Evolutionary conservation across 805 yeast species (phyloP), one percentile per base, ranked within the genome.

Genomic region (Candida insectorum): DNA sequence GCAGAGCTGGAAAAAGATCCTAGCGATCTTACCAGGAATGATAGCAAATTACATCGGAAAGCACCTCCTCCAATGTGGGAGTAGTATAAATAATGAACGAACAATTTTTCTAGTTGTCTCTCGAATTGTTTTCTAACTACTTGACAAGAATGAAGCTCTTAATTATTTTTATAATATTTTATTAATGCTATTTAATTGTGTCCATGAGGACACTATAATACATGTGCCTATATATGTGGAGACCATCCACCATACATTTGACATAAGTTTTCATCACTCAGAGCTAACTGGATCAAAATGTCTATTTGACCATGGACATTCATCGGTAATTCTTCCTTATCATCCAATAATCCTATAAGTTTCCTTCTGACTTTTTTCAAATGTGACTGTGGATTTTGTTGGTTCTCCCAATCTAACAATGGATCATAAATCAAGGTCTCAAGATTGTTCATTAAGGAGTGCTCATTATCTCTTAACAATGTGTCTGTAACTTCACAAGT

Each of bases 181-280:
- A 20, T 22, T 9, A 21, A 21, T 27, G n/a, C n/a, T n/a, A n/a
- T n/a, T n/a, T n/a, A n/a, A n/a, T n/a, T n/a, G n/a, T n/a, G n/a
- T n/a, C n/a, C n/a, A n/a, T n/a, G n/a, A n/a, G n/a, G n/a, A n/a
- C n/a, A n/a, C n/a, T n/a, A n/a, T n/a, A n/a, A 25, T 12, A 24
- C 23, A 24, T 12, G 13, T n/a, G 16, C 20, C 12, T 22, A 20
- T 12, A 58, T 39, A 41, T 61, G 64, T 6, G 71, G 62, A 4
- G 68, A 58, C 99, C 99, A 93, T 3, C 99, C 99, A 16, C 84
- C 78, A 57, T 86, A 93, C 98, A 93, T 91, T 45, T 73, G 82
- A 19, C 85, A 70, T 26, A 93, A 59, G 42, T 81, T 80, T 28
- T 79, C 85, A 4, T 65, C 65, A 2, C 86, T 78, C 0, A 85